These are phyloP conservation scores for Naganishia friedmannii DNA, from an alignment of 768 basidiomycete species.

Conservation along the genomic window DNA sequence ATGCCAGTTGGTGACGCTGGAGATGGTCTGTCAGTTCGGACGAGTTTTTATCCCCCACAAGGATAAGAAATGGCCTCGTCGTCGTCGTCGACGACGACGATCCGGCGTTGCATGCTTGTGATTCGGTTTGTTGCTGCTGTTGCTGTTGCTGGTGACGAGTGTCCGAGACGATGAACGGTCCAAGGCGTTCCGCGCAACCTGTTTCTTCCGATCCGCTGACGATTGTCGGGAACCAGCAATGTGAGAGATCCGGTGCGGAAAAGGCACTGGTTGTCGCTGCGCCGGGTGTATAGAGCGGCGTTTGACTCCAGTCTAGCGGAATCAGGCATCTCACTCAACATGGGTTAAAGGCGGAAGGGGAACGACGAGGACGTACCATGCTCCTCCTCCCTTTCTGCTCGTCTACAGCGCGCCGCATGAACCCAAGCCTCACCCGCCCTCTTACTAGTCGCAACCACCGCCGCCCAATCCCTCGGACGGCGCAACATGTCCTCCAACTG, in stretches of 20 bases:
- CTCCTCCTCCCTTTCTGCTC: neutral
- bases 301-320: neutral
- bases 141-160: no score
- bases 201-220: slow-evolving; percentile 2
- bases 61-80: slow-evolving; percentile 1
- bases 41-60: slow-evolving; percentile 12
- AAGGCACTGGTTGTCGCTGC: slow-evolving; percentile 8
- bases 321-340: neutral
- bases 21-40: slow-evolving; percentile 5
- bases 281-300: slow-evolving; percentile 13
- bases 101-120: no score
- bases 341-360: no score
- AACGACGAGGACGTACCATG: neutral
- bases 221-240: slow-evolving; percentile 7
- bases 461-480: slow-evolving; percentile 3
- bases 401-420: neutral
- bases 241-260: neutral
- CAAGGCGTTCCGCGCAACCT: slow-evolving; percentile 1
- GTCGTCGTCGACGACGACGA: no score
- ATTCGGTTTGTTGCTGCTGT: neutral
- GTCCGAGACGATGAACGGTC: slow-evolving; percentile 21
- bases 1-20: neutral
- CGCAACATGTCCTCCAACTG: neutral
- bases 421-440: slow-evolving; percentile 21
- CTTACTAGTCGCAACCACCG: slow-evolving; percentile 23